These are phyloP conservation scores for Yarrowia divulgata DNA, from an alignment of 805 yeast genomes.

Conservation along the genomic window DNA sequence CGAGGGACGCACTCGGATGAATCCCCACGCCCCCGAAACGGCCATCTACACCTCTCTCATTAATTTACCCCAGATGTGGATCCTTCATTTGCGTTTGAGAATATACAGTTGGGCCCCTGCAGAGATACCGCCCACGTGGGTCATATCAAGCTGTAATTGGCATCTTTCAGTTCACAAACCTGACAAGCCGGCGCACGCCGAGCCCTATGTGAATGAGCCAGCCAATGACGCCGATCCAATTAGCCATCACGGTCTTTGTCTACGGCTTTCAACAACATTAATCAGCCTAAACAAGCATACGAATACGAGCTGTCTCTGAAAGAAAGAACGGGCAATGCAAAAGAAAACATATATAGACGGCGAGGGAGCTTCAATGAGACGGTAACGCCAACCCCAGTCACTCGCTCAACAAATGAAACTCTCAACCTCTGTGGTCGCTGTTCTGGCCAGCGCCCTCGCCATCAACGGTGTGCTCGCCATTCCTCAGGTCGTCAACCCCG, in stretches of 20 bases:
- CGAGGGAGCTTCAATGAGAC: neutral
- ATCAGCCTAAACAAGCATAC: slow-evolving; percentile 13
- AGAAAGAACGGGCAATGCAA: neutral
- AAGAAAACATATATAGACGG: slow-evolving; percentile 3
- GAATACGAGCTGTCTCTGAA: slow-evolving; percentile 9
- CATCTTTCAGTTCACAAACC: neutral
- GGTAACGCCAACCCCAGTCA: neutral
- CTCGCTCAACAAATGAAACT: slow-evolving; percentile 19
- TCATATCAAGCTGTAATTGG: neutral
- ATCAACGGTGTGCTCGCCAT: slow-evolving; percentile 20
- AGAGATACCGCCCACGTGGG: slow-evolving; percentile 15
- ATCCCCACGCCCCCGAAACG: no score
- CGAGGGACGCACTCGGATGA: no score
- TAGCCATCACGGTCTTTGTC: neutral
- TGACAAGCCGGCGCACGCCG: neutral
- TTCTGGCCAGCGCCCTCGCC: slow-evolving; percentile 15
- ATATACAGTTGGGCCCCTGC: slow-evolving; percentile 14
- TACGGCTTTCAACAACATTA: neutral
- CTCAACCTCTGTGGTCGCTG: slow-evolving; percentile 14
- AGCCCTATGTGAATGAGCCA: neutral
- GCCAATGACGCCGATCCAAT: slow-evolving; percentile 11
- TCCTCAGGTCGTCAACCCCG: slow-evolving; percentile 37
- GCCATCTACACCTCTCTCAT: no score
- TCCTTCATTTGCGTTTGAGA: neutral
- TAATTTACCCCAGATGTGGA: no score